Evolutionary conservation across 305 asterid genomes (phyloP).

Genomic region (Withania somnifera): DNA sequence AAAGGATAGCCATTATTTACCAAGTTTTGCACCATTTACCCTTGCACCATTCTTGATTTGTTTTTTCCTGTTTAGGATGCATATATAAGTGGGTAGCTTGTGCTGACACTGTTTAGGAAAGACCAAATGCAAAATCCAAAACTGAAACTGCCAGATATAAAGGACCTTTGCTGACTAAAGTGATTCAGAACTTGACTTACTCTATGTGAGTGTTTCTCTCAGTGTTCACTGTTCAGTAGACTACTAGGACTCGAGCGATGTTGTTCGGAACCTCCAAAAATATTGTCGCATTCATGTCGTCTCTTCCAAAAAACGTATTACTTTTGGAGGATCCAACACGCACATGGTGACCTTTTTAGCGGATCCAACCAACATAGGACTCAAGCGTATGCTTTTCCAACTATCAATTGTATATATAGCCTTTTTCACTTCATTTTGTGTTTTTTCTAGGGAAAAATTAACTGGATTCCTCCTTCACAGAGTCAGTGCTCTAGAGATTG

Average conservation of each 20-base stretch:
- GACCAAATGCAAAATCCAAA: not conserved
- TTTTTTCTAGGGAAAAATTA: conserved; percentile 23
- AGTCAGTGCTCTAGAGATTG: conserved; percentile 42
- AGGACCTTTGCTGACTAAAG: conserved; percentile 28
- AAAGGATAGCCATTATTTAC: too few relatives aligned
- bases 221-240: not conserved
- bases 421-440: not conserved
- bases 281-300: too few relatives aligned
- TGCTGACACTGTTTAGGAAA: conserved; percentile 3
- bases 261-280: not conserved
- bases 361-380: not conserved
- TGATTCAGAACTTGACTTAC: conserved; percentile 11
- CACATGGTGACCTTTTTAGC: not conserved
- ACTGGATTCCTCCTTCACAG: conserved; percentile 46
- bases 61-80: conserved; percentile 29
- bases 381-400: not conserved
- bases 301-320: not conserved
- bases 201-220: conserved; percentile 23
- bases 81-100: conserved; percentile 25
- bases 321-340: not conserved
- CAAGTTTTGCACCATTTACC: too few relatives aligned
- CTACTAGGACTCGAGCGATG: not conserved
- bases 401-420: not conserved
- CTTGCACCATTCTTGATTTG: not conserved
- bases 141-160: conserved; percentile 4